These are phyloP conservation scores for Aspergillus neoniger DNA, from an alignment of 2,329 filamentous ascomycete genomes.

Conservation along the genomic window DNA sequence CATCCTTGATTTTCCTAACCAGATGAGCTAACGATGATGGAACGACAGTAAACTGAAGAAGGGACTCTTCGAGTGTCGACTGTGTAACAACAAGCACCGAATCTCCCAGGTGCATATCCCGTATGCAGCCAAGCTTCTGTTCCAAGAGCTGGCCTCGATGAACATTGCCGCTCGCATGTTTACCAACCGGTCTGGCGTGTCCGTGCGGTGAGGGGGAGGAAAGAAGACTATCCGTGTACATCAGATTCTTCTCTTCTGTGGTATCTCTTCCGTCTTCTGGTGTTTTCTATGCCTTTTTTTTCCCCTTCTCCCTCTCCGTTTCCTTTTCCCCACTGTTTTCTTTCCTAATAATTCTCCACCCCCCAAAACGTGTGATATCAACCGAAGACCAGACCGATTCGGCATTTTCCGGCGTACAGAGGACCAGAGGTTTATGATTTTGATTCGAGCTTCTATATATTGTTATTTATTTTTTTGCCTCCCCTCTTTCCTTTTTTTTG, in stretches of 20 bases:
- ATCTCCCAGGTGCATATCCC: conserved; percentile 98
- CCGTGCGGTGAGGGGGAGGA: conserved; percentile 38
- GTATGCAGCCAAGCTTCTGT: conserved; percentile 95
- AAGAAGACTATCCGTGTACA: conserved; percentile 2
- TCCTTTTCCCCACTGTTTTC: conserved; percentile 8
- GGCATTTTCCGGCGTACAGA: conserved; percentile 31
- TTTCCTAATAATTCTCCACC: conserved; percentile 12
- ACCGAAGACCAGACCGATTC: conserved; percentile 23
- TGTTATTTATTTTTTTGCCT: not conserved
- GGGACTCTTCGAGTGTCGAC: conserved; percentile 92
- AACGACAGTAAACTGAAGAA: conserved; percentile 79
- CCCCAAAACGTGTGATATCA: conserved; percentile 18
- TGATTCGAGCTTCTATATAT: conserved; percentile 10
- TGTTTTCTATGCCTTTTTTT: not conserved
- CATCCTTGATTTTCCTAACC: conserved; percentile 1
- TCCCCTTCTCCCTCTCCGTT: not conserved
- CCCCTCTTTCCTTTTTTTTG: not conserved
- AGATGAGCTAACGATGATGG: conserved; percentile 29
- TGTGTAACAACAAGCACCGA: conserved; percentile 98
- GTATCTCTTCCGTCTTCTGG: not conserved
- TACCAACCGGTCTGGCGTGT: conserved; percentile 63
- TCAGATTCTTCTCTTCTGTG: conserved; percentile 5
- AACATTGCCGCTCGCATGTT: conserved; percentile 98
- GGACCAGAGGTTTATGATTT: conserved; percentile 21
- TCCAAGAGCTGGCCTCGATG: conserved; percentile 98